Evolutionary conservation across 2,329 filamentous ascomycete genomes (phyloP).

Genomic region (Cadophora sp.): DNA sequence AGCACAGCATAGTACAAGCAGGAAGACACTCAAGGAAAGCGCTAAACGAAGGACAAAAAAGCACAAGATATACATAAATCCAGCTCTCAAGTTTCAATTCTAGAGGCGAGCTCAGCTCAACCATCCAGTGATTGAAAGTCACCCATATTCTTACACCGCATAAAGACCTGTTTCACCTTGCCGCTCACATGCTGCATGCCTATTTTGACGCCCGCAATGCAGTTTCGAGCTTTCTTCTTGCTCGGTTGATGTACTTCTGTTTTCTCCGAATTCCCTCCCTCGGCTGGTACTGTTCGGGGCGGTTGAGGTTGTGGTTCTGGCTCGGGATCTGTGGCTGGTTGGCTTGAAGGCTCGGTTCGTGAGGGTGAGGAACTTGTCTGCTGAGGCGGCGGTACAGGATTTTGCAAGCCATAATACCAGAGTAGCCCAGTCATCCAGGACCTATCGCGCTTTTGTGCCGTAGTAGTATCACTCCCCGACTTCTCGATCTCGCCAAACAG

Average conservation of each 20-base stretch:
- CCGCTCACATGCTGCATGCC: neutral
- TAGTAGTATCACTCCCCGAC: neutral
- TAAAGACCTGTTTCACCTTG: conserved; percentile 1
- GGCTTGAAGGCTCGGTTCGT: no score
- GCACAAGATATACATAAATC: neutral
- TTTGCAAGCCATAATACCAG: conserved; percentile 26
- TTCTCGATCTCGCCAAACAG: conserved; percentile 30
- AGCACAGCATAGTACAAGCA: neutral
- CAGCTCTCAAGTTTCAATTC: neutral
- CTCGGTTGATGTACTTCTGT: neutral
- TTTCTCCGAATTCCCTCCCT: neutral
- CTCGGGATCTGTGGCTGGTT: neutral
- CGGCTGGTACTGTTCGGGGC: neutral
- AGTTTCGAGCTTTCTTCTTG: neutral
- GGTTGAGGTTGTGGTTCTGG: neutral
- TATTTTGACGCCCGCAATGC: conserved; percentile 9
- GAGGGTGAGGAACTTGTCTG: neutral
- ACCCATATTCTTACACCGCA: conserved; percentile 2
- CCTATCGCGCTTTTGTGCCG: conserved; percentile 6
- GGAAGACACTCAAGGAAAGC: neutral
- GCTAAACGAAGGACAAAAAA: neutral
- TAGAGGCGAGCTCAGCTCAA: conserved; percentile 7
- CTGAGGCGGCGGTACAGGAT: neutral
- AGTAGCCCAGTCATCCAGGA: conserved; percentile 23
- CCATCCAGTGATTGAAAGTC: conserved; percentile 26